Percentiles rank a stretch among this genome's conserved stretches.
Conservation (phyloP, 2,329 filamentous ascomycete species). For the Botrytis fragariae region DNA sequence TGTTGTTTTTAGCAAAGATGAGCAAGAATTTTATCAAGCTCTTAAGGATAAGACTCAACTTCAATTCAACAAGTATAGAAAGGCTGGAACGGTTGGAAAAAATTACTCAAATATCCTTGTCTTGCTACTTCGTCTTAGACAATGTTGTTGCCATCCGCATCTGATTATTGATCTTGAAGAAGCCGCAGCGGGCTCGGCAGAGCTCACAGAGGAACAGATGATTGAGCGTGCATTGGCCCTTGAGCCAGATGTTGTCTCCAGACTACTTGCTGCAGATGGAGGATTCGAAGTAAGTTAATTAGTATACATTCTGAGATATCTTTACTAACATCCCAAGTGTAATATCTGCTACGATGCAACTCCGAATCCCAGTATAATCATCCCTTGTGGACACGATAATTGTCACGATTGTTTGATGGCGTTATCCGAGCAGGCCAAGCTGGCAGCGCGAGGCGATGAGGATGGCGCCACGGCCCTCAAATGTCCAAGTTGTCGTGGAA, state of each 20-base stretch:
- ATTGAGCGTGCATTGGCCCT: slow-evolving; percentile 62
- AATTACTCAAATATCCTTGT: slow-evolving; percentile 81
- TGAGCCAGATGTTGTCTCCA: slow-evolving; percentile 57
- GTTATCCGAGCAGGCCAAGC: slow-evolving; percentile 59
- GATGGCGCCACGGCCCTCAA: slow-evolving; percentile 45
- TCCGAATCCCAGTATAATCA: slow-evolving; percentile 71
- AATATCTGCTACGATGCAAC: slow-evolving; percentile 78
- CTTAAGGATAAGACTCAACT: slow-evolving; percentile 66
- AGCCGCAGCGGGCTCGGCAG: slow-evolving; percentile 24
- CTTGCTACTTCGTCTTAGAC: slow-evolving; percentile 73
- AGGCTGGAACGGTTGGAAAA: slow-evolving; percentile 62
- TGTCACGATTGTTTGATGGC: slow-evolving; percentile 74
- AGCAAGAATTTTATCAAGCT: slow-evolving; percentile 61
- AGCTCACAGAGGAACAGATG: slow-evolving; percentile 41
- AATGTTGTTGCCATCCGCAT: slow-evolving; percentile 76
- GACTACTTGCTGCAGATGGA: slow-evolving; percentile 50
- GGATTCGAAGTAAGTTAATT: slow-evolving; percentile 47
- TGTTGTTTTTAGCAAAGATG: slow-evolving; percentile 65
- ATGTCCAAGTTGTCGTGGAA: slow-evolving; percentile 74
- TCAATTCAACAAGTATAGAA: slow-evolving; percentile 74
- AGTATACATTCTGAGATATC: neutral
- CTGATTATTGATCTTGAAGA: slow-evolving; percentile 63
- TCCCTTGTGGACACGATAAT: slow-evolving; percentile 79
- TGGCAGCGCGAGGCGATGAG: slow-evolving; percentile 51
- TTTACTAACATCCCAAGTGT: slow-evolving; percentile 51